These are phyloP conservation scores for Pleurotus platypus DNA, from an alignment of 768 basidiomycete species.

Conservation along the genomic window DNA sequence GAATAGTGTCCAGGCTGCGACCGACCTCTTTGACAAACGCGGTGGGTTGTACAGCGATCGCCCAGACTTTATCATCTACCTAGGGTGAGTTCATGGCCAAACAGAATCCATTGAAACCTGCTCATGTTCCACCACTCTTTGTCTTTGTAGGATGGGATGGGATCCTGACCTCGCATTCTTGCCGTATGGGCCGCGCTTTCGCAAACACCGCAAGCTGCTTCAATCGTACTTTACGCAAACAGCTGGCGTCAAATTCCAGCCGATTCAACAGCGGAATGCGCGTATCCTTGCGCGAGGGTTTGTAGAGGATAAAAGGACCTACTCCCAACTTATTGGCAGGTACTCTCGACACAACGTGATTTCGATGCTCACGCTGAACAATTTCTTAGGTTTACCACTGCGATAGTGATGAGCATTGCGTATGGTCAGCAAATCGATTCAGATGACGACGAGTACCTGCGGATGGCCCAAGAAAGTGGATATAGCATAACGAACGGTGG, in stretches of 20 bases:
- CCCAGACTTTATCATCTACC: slow-evolving; percentile 15
- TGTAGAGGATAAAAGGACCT: not conserved
- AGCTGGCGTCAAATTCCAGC: not conserved
- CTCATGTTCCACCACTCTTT: not conserved
- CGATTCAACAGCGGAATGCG: not conserved
- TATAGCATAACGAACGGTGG: slow-evolving; percentile 9
- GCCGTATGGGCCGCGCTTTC: slow-evolving; percentile 19
- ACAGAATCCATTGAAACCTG: not conserved
- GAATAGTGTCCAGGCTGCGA: slow-evolving; percentile 20
- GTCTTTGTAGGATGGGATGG: slow-evolving; percentile 2
- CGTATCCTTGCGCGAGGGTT: not conserved
- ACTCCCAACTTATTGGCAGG: not conserved
- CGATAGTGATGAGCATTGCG: slow-evolving; percentile 18
- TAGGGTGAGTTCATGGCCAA: slow-evolving; percentile 12
- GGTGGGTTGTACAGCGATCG: slow-evolving; percentile 23
- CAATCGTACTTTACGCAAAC: not conserved
- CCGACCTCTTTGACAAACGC: slow-evolving; percentile 24
- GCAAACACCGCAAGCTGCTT: slow-evolving; percentile 17
- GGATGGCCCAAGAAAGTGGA: slow-evolving; percentile 14
- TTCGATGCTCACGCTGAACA: too few relatives aligned
- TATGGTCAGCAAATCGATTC: slow-evolving; percentile 20
- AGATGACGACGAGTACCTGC: slow-evolving; percentile 20
- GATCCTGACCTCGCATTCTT: slow-evolving; percentile 9
- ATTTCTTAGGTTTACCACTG: slow-evolving; percentile 17
- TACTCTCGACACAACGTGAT: not conserved